Base-by-base conservation (phyloP, 305 asterid species). In the Rubia balearica region DNA sequence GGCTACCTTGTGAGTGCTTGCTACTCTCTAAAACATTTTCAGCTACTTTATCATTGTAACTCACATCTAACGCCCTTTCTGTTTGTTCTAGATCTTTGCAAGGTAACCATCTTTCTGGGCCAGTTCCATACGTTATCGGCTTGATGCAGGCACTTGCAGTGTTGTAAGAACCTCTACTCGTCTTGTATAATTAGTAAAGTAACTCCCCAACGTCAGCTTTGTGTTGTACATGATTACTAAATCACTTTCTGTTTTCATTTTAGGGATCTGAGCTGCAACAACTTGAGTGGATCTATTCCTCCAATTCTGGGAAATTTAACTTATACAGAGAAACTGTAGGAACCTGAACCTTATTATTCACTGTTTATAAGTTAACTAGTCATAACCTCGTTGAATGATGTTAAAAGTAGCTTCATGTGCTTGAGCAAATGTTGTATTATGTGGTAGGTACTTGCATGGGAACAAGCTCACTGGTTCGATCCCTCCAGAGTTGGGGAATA, bases 81-180 rank as follows among this genome's bases (percentile, higher is more conserved):
- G 45, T 67, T 4, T 17, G 59, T 61, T 45, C 51, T 62, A 84
- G 99, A 84, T 95, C 99, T 27, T 79, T 95, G 87, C 99, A 95
- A 82, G 84, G 90, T 46, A 95, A 95, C 75, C 82, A 64, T 45
- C 85, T 95, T 64, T 78, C 91, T 0, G 99, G 99, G 68, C 81
- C 73, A 65, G 91, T 95, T 74, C 97, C 99, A 13, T 81, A 96
- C 0, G 99, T 95, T 46, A 83, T 91, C 73, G 99, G 99, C 69
- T 84, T 95, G 77, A 95, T 95, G 99, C 99, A 95, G 82, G 99
- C 99, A 46, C 96, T 95, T 75, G 99, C 99, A 16, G 99, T 95
- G 68, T 30, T 95, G 99, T 95, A 86, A 87, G 98, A 64, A 62
- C 42, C 43, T 57, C 62, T n/a, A 8, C 14, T 12, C 27, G 56